phyloP scores from a whole-genome alignment of 1,284 basidiomycete genomes.

The Erythrobasidium hasegawianum region DNA sequence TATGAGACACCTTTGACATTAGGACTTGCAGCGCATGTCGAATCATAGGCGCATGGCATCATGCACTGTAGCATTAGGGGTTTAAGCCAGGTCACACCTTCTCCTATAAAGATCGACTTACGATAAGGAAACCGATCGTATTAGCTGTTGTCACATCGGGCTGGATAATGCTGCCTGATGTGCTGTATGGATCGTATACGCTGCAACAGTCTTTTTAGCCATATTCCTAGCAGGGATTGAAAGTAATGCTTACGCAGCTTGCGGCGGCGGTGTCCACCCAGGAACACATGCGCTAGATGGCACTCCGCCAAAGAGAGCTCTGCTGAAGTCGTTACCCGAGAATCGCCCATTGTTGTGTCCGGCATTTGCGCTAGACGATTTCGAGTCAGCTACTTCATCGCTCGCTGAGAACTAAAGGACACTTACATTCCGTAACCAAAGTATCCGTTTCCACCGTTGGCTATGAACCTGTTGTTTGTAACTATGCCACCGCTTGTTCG shows the following conservation, averaged over 20 bases:
- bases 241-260: constrained; percentile 34
- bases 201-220: no score
- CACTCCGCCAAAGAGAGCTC: constrained; percentile 40
- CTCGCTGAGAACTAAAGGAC: no score
- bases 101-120: not conserved
- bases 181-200: constrained; percentile 42
- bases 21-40: constrained; percentile 10
- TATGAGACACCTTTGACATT: constrained; percentile 3
- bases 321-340: constrained; percentile 41
- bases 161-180: constrained; percentile 32
- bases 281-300: constrained; percentile 38
- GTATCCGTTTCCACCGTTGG: constrained; percentile 39
- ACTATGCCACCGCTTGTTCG: constrained; percentile 57
- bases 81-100: not conserved
- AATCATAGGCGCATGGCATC: constrained; percentile 30
- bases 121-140: constrained; percentile 36
- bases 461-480: constrained; percentile 58
- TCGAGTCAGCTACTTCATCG: no score
- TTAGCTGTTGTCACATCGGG: constrained; percentile 33
- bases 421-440: constrained; percentile 42
- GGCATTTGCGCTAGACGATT: constrained; percentile 38
- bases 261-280: constrained; percentile 34
- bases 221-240: no score
- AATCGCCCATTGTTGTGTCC: constrained; percentile 39
- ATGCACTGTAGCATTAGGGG: constrained; percentile 23